A percentile compares a stretch with the other conserved stretches of the same genome.
These are phyloP conservation scores for Tuber microsphaerosporum DNA, from an alignment of 495 filamentous ascomycete genomes.

Conservation along the genomic window DNA sequence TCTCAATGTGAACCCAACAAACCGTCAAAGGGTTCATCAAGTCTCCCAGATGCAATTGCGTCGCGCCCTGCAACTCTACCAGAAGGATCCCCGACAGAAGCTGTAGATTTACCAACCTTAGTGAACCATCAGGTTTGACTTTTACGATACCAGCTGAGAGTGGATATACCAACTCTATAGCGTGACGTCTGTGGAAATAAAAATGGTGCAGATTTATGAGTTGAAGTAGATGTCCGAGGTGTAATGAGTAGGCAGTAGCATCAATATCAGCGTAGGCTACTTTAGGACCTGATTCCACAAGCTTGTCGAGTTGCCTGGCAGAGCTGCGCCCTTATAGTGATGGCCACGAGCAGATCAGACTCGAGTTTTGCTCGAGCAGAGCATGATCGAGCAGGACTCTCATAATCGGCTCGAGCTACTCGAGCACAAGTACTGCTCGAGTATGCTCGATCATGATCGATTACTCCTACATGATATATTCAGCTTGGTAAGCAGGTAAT, in stretches of 20 bases:
- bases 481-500: too few relatives aligned
- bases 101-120: conserved; percentile 75
- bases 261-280: conserved; percentile 87
- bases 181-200: conserved; percentile 70
- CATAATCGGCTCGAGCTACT: too few relatives aligned
- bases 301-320: conserved; percentile 55
- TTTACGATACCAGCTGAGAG: neutral
- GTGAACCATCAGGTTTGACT: neutral
- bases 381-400: too few relatives aligned
- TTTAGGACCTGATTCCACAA: conserved; percentile 63
- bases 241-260: conserved; percentile 81
- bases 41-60: conserved; percentile 49
- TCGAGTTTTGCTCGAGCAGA: too few relatives aligned
- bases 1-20: conserved; percentile 77
- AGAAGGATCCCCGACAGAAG: conserved; percentile 80
- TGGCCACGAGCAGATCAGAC: too few relatives aligned
- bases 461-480: too few relatives aligned
- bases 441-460: too few relatives aligned
- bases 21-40: conserved; percentile 62
- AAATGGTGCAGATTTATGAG: conserved; percentile 51
- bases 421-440: too few relatives aligned
- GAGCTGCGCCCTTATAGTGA: too few relatives aligned
- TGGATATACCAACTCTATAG: conserved; percentile 58
- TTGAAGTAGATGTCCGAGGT: conserved; percentile 86
- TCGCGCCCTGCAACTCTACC: conserved; percentile 63